A percentile compares a stretch with the other conserved stretches of the same genome.
Conservation (phyloP, 306 rosid species). For the Oemleria cerasiformis region DNA sequence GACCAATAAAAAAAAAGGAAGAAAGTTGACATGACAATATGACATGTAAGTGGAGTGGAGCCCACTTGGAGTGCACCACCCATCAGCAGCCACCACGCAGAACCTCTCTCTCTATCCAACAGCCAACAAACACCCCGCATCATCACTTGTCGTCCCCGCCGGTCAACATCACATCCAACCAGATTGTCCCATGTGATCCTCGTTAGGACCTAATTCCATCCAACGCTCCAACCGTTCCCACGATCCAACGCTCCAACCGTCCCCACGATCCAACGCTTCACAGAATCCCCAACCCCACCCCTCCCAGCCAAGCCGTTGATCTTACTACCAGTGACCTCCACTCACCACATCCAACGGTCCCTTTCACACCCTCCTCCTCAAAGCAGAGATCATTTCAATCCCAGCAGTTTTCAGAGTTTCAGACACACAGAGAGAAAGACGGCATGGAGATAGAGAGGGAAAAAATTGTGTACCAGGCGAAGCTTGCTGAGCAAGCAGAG, state of each 20-base stretch:
- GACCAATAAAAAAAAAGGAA: too few relatives aligned
- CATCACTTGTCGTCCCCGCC: background rate
- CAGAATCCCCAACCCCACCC: background rate
- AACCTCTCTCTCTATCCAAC: background rate
- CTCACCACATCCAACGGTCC: background rate
- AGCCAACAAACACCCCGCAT: background rate
- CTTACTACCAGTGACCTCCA: background rate
- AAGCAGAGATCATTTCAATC: background rate
- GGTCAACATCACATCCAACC: slow-evolving; percentile 13
- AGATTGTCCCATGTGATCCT: background rate
- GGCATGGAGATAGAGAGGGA: slow-evolving; percentile 40
- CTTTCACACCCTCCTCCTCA: background rate
- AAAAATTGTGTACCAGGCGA: slow-evolving; percentile 36
- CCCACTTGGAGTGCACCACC: background rate
- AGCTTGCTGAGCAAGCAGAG: slow-evolving; percentile 47
- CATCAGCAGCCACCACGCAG: background rate
- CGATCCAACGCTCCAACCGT: background rate
- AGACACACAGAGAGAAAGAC: background rate
- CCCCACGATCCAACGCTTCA: background rate
- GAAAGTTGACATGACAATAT: background rate
- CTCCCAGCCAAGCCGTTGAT: background rate
- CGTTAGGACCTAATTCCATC: background rate
- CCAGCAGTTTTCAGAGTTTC: background rate
- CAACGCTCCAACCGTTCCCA: background rate
- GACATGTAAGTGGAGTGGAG: background rate